Conservation (phyloP, 2,329 filamentous ascomycete genomes). For the Aspergillus sp. region DNA sequence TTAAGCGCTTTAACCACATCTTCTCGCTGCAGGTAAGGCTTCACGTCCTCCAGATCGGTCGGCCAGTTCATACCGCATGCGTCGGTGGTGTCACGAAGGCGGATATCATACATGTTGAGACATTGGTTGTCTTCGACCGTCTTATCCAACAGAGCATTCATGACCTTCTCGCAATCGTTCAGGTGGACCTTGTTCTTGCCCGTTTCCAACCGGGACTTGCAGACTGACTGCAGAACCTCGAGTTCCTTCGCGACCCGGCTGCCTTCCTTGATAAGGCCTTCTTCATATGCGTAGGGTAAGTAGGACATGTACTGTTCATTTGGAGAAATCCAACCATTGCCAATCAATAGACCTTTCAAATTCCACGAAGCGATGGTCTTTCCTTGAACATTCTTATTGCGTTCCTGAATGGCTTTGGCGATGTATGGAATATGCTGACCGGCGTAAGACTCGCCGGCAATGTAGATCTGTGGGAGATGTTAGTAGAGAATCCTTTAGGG, state of each 20-base stretch:
- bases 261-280: conserved; percentile 69
- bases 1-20: conserved; percentile 82
- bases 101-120: conserved; percentile 96
- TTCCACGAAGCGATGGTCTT: conserved; percentile 63
- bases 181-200: conserved; percentile 67
- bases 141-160: conserved; percentile 69
- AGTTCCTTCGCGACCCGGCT: conserved; percentile 66
- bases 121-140: conserved; percentile 66
- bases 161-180: conserved; percentile 71
- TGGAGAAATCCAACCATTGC: conserved; percentile 96
- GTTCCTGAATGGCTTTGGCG: conserved; percentile 82
- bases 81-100: conserved; percentile 75
- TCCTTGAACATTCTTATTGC: conserved; percentile 66
- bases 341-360: conserved; percentile 82
- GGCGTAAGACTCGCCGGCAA: conserved; percentile 94
- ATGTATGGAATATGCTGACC: conserved; percentile 98
- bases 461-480: conserved; percentile 67
- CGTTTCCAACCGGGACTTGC: conserved; percentile 62
- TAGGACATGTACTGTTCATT: conserved; percentile 88
- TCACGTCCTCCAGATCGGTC: conserved; percentile 74
- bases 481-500: conserved; percentile 8
- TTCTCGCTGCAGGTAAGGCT: conserved; percentile 78
- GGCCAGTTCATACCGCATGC: conserved; percentile 99
- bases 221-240: conserved; percentile 69
- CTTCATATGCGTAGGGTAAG: conserved; percentile 76